Evolutionary conservation across 2,329 filamentous ascomycete genomes (phyloP).

Genomic region (Cladorrhinum sp.): DNA sequence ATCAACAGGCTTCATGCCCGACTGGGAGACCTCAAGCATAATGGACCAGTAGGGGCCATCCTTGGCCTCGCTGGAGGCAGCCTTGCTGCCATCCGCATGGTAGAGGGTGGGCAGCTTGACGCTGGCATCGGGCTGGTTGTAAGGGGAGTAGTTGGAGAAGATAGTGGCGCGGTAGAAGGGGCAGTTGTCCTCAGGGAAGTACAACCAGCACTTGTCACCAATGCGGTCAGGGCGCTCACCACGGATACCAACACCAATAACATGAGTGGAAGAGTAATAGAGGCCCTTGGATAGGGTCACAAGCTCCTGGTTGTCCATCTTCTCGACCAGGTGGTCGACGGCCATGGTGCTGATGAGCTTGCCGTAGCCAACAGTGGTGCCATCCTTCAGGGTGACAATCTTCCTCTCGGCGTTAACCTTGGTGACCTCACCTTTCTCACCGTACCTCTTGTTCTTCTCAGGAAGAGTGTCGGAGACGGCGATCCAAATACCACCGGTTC

Average conservation of each 20-base stretch:
- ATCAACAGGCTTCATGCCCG: slow-evolving; percentile 90
- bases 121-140: slow-evolving; percentile 86
- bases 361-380: slow-evolving; percentile 84
- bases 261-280: slow-evolving; percentile 96
- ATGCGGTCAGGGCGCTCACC: slow-evolving; percentile 90
- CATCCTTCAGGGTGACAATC: slow-evolving; percentile 76
- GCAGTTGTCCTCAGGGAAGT: slow-evolving; percentile 98
- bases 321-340: slow-evolving; percentile 81
- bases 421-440: slow-evolving; percentile 76
- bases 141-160: slow-evolving; percentile 99
- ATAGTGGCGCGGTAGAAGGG: slow-evolving; percentile 99
- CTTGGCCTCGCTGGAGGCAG: slow-evolving; percentile 67
- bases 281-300: slow-evolving; percentile 81
- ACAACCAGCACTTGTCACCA: slow-evolving; percentile 99
- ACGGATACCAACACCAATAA: slow-evolving; percentile 92
- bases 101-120: slow-evolving; percentile 84
- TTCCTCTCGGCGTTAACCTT: slow-evolving; percentile 86
- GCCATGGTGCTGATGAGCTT: slow-evolving; percentile 96
- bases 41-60: slow-evolving; percentile 98
- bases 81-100: slow-evolving; percentile 80
- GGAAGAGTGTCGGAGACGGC: slow-evolving; percentile 91
- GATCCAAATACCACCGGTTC: slow-evolving; percentile 98
- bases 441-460: slow-evolving; percentile 86
- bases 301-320: slow-evolving; percentile 84
- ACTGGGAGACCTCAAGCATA: slow-evolving; percentile 98